Percentiles rank a stretch among this genome's conserved stretches.
phyloP scores from a whole-genome alignment of 352 stramenopile genomes.

The Globisporangium abappressorium region DNA sequence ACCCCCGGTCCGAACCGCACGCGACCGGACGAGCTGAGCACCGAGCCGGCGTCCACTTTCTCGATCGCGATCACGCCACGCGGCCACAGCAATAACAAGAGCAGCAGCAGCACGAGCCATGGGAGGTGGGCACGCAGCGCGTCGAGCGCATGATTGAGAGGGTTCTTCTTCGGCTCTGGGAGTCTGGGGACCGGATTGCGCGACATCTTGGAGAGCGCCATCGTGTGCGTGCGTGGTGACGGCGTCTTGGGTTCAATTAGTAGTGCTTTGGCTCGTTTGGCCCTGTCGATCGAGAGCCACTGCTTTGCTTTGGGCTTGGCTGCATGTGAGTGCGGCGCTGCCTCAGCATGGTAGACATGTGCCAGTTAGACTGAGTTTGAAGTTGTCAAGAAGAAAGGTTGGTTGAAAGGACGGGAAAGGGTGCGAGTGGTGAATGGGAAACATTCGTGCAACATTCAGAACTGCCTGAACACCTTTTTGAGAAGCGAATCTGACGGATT shows the following conservation, averaged over 20 bases:
- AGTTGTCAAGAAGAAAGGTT: background rate
- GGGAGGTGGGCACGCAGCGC: background rate
- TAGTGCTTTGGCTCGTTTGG: background rate
- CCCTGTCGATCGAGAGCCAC: no score
- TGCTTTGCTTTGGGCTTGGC: background rate
- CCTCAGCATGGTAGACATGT: background rate
- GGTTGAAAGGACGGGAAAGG: no score
- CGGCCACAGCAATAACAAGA: background rate
- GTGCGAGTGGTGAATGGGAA: no score
- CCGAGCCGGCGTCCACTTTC: slow-evolving; percentile 3
- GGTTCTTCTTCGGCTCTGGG: background rate
- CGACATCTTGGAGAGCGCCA: background rate
- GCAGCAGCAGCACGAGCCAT: background rate
- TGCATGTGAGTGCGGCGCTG: no score
- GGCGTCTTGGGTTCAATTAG: background rate
- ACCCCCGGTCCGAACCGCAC: slow-evolving; percentile 46
- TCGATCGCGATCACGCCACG: background rate
- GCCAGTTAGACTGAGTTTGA: background rate
- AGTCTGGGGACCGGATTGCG: background rate
- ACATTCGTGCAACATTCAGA: no score
- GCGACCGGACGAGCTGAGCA: slow-evolving; percentile 38
- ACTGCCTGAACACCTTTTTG: no score
- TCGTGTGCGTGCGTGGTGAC: background rate
- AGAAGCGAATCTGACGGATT: no score
- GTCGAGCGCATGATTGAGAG: background rate